phyloP scores from a whole-genome alignment of 495 filamentous ascomycete species.

The Trichoderma gamsii region DNA sequence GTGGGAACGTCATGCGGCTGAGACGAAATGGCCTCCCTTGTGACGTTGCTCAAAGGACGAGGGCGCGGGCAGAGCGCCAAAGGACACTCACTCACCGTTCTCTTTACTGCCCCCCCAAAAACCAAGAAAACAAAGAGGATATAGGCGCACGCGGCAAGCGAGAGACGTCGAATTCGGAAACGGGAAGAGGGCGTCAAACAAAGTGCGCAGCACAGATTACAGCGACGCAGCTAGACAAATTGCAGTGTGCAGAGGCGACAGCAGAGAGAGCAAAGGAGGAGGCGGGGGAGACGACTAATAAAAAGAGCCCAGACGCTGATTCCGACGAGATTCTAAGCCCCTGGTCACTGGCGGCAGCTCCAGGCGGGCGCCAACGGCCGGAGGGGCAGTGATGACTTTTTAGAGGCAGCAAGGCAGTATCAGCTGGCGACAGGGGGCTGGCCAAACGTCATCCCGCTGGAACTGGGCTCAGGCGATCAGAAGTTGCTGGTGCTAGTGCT shows the following conservation, averaged over 20 bases:
- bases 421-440: slow-evolving; percentile 13
- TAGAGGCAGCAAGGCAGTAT: slow-evolving; percentile 14
- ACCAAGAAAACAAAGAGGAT: neutral
- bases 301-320: neutral
- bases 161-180: neutral
- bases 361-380: slow-evolving; percentile 9
- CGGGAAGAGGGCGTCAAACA: neutral
- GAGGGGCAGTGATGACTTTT: slow-evolving; percentile 13
- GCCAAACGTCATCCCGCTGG: slow-evolving; percentile 6
- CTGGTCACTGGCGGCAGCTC: neutral
- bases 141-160: neutral
- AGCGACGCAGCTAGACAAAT: neutral
- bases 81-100: neutral
- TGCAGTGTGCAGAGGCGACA: neutral
- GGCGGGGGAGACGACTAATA: neutral
- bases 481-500: neutral
- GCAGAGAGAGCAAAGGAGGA: neutral
- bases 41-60: neutral
- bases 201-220: neutral
- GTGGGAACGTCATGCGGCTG: slow-evolving; percentile 14
- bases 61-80: neutral
- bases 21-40: slow-evolving; percentile 9
- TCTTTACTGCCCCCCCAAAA: neutral
- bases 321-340: neutral
- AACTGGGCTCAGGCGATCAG: slow-evolving; percentile 3